These are phyloP conservation scores for Cryptosporidium canis DNA, from an alignment of 169 alveolate species.

Conservation along the genomic window DNA sequence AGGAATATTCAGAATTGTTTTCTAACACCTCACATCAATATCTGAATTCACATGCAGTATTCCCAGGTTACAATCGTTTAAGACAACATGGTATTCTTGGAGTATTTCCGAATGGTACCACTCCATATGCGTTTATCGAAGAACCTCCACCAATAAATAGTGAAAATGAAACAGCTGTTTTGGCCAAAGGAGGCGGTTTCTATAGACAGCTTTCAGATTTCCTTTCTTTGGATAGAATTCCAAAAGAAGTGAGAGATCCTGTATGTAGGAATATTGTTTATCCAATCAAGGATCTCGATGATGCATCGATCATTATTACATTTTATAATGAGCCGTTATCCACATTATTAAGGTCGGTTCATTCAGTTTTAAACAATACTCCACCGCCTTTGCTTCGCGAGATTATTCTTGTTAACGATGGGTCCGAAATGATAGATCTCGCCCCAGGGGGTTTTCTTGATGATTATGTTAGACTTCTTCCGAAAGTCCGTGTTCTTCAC, in stretches of 20 bases:
- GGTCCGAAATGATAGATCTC: slow-evolving; percentile 72
- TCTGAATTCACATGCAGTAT: slow-evolving; percentile 50
- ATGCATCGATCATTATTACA: slow-evolving; percentile 73
- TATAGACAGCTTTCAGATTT: slow-evolving; percentile 50
- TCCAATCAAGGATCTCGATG: slow-evolving; percentile 55
- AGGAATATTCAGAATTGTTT: slow-evolving; percentile 9
- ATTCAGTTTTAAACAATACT: slow-evolving; percentile 76
- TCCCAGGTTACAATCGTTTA: slow-evolving; percentile 22
- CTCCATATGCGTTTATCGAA: slow-evolving; percentile 47
- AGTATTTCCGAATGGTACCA: slow-evolving; percentile 64
- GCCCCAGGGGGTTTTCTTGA: slow-evolving; percentile 74
- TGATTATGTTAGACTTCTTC: slow-evolving; percentile 63
- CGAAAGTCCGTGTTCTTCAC: slow-evolving; percentile 67
- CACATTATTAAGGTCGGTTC: slow-evolving; percentile 74
- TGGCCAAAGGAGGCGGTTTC: slow-evolving; percentile 51
- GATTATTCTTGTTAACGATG: slow-evolving; percentile 75
- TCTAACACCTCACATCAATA: slow-evolving; percentile 8
- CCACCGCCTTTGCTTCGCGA: slow-evolving; percentile 77
- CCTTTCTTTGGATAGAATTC: slow-evolving; percentile 47
- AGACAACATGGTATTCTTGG: slow-evolving; percentile 68
- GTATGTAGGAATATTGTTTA: slow-evolving; percentile 17
- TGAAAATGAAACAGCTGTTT: background rate
- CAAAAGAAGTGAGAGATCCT: slow-evolving; percentile 37
- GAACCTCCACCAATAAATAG: background rate
- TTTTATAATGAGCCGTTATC: slow-evolving; percentile 74